phyloP scores from a whole-genome alignment of 1,284 basidiomycete genomes.

The Pascua sp. region DNA sequence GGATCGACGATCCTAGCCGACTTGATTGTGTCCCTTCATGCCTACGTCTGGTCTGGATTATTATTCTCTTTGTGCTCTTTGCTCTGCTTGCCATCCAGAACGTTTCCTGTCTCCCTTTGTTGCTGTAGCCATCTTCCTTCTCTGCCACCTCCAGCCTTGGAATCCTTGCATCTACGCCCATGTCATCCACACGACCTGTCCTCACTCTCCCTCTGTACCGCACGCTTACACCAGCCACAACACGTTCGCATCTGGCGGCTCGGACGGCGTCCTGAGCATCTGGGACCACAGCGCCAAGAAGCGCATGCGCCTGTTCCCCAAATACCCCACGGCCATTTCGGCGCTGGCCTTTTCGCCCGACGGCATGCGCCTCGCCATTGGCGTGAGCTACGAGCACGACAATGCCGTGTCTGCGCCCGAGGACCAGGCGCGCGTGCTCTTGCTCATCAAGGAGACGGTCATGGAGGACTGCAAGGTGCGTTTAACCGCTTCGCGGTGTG shows the following conservation, averaged over 20 bases:
- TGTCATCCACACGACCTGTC: neutral
- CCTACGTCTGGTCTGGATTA: too few species aligned
- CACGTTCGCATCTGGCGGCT: conserved; percentile 91
- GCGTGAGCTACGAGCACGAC: conserved; percentile 81
- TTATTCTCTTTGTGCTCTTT: too few species aligned
- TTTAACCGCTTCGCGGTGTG: neutral
- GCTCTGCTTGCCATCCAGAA: neutral
- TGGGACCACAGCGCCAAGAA: conserved; percentile 99
- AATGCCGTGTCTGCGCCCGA: conserved; percentile 56
- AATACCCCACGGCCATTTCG: conserved; percentile 68
- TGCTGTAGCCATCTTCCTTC: too few species aligned
- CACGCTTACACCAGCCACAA: conserved; percentile 61
- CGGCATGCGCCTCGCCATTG: conserved; percentile 75
- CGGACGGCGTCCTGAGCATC: conserved; percentile 83
- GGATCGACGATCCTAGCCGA: too few species aligned
- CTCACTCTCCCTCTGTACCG: neutral
- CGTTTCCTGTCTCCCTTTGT: too few species aligned
- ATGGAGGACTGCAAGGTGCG: conserved; percentile 50
- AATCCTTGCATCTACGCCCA: neutral
- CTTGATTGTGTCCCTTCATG: too few species aligned
- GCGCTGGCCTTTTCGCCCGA: conserved; percentile 77
- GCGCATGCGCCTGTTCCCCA: conserved; percentile 80
- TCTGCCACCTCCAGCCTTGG: too few species aligned
- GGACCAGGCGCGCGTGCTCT: conserved; percentile 38
- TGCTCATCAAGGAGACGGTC: conserved; percentile 47